Evolutionary conservation across 148 eudicot genomes (phyloP).

Genomic region (Arctostaphylos glauca): DNA sequence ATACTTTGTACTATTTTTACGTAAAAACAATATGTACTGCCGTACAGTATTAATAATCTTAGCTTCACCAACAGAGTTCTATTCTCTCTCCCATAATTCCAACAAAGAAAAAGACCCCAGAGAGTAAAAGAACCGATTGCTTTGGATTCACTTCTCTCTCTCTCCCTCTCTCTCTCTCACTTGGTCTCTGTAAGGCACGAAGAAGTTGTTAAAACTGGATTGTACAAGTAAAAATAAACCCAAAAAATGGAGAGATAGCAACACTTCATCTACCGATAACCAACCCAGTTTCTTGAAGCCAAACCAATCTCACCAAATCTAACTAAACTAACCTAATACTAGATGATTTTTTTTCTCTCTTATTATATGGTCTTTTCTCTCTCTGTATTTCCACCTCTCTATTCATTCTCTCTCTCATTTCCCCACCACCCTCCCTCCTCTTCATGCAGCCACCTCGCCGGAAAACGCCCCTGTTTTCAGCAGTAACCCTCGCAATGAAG

Average conservation of each 20-base stretch:
- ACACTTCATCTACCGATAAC: constrained; percentile 31
- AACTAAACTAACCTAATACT: neutral
- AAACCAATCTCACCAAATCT: constrained; percentile 49
- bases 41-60: no score
- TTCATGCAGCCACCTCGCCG: constrained; percentile 46
- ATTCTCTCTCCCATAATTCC: neutral
- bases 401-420: neutral
- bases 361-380: constrained; percentile 13
- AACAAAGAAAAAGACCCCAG: neutral
- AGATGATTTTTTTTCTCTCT: constrained; percentile 15
- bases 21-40: no score
- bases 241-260: constrained; percentile 26
- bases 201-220: constrained; percentile 26
- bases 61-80: no score
- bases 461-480: constrained; percentile 33
- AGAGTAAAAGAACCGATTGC: neutral
- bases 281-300: constrained; percentile 28
- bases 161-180: constrained; percentile 14
- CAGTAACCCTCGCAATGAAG: constrained; percentile 41
- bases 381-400: constrained; percentile 27
- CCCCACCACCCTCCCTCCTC: neutral
- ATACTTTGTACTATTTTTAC: no score
- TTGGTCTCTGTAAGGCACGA: neutral
- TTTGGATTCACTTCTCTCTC: constrained; percentile 20
- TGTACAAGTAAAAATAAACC: neutral